phyloP scores from a whole-genome alignment of 2,329 filamentous ascomycete species.

The Aspergillus pseudoterreus region DNA sequence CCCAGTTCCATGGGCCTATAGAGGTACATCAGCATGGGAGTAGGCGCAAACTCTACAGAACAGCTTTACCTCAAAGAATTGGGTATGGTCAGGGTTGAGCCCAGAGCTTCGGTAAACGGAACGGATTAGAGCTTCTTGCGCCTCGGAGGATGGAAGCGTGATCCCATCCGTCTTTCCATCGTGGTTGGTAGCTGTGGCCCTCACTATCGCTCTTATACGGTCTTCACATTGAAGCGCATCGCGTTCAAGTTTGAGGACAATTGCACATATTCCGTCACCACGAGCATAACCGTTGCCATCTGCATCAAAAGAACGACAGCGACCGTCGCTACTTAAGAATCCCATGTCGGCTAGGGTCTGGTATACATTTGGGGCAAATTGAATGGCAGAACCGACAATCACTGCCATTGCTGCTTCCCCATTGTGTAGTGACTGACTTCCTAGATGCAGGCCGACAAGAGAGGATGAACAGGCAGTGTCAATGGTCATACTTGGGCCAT shows the following conservation, averaged over 20 bases:
- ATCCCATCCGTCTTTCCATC: neutral
- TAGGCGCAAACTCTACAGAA: neutral
- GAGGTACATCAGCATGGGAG: neutral
- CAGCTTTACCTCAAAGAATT: neutral
- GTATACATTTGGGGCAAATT: neutral
- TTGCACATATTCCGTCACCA: neutral
- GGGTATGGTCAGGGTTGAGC: neutral
- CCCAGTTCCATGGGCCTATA: conserved; percentile 3
- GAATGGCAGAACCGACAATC: neutral
- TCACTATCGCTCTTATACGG: neutral
- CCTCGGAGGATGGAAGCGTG: neutral
- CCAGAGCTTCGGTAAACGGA: neutral
- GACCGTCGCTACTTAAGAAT: neutral
- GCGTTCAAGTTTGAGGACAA: neutral
- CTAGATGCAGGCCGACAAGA: neutral
- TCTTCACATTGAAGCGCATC: neutral
- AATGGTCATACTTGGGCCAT: neutral
- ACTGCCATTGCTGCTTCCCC: neutral
- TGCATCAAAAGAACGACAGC: neutral
- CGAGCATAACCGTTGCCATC: neutral
- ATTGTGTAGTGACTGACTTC: neutral
- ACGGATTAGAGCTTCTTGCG: neutral
- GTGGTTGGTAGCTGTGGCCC: neutral
- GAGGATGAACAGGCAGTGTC: neutral
- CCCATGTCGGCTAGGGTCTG: neutral